Evolutionary conservation across 73 alveolate genomes (phyloP), one percentile per base, ranked within the genome.

Genomic region (Paramecium sexaurelia): DNA sequence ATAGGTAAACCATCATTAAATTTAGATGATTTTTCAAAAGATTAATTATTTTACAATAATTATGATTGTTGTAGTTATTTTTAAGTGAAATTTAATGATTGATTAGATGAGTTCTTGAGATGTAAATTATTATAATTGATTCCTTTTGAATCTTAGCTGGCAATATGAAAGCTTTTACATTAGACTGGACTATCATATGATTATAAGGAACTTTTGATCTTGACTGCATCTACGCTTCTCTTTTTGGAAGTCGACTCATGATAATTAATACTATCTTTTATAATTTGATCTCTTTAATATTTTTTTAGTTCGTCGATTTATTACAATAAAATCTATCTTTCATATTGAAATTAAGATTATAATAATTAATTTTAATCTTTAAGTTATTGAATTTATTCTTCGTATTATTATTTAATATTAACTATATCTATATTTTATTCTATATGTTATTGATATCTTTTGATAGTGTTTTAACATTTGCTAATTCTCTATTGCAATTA

Each of bases 81-180:
- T 7, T 78, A 41, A 33, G 55, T 37, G 7, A 41, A 61, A 29
- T 29, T 61, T 11, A 61, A 19, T 13, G 83, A 61, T 61, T 26
- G 26, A 61, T 32, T 61, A 1, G 83, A 61, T 61, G 83, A 61
- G 8, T 61, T 61, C 51, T 61, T 61, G 3, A 61, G 24, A 3
- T 22, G 26, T 29, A 41, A 33, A 78, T 39, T 39, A 78, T 78
- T 39, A 78, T 78, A 33, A 15, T n/a, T 61, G 6, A 36, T 56
- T 11, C 45, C 55, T 19, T 78, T 78, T 17, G 55, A 22, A 78
- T 78, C 90, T 29, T 37, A 5, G 19, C 27, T 17, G n/a, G 73
- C 90, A 5, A 41, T 40, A 43, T 78, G 90, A 78, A 78, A 78
- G 22, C 90, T 78, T 26, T 78, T 78, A 24, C 90, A 78, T 43